phyloP scores from a whole-genome alignment of 2,329 filamentous ascomycete genomes.

The Pseudocercospora pini-densiflorae region DNA sequence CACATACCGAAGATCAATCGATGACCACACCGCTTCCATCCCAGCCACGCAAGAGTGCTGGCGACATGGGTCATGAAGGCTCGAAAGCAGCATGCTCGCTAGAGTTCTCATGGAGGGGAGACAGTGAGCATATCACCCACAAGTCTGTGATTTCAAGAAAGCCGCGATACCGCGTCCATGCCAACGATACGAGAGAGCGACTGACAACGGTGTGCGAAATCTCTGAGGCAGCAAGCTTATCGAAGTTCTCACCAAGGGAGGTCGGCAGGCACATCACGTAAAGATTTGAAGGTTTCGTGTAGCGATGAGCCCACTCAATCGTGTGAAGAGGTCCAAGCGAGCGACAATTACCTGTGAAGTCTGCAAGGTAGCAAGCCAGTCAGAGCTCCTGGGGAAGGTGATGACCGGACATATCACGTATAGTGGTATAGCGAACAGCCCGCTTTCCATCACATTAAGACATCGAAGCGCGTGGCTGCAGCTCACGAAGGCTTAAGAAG shows the following conservation, averaged over 20 bases:
- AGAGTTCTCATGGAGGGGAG: neutral
- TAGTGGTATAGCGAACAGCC: neutral
- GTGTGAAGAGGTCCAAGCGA: neutral
- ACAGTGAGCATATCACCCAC: neutral
- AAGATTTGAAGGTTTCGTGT: neutral
- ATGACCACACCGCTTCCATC: too few relatives aligned
- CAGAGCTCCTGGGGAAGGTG: neutral
- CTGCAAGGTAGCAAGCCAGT: neutral
- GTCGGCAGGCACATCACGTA: neutral
- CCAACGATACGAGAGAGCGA: neutral
- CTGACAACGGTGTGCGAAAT: neutral
- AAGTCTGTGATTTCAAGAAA: neutral
- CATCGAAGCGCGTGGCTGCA: neutral
- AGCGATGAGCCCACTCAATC: neutral
- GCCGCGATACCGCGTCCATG: neutral
- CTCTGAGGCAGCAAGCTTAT: neutral
- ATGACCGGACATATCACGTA: neutral
- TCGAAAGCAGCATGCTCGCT: neutral
- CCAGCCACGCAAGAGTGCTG: too few relatives aligned
- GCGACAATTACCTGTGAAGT: neutral
- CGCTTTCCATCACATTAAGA: neutral
- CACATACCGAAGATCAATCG: too few relatives aligned
- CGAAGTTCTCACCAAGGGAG: neutral
- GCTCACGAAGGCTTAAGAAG: neutral
- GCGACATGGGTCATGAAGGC: too few relatives aligned